Percentiles rank a stretch among this genome's conserved stretches.
Evolutionary conservation across 441 rosid genomes (phyloP).

Genomic region (Pelargonium myrrhifolium): DNA sequence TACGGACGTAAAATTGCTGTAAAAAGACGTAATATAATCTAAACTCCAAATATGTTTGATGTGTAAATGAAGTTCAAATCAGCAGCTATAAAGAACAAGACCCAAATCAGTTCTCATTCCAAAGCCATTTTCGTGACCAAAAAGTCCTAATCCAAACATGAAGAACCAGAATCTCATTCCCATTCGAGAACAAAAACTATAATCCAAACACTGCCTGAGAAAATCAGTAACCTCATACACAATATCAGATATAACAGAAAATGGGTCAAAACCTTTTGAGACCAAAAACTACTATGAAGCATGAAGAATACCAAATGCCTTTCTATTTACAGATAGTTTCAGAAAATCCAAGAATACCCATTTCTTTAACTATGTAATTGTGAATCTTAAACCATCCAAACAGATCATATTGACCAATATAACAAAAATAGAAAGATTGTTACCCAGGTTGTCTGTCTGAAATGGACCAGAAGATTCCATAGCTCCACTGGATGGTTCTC

Average conservation of each 20-base stretch:
- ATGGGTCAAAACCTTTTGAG: neutral
- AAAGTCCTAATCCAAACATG: too few species aligned
- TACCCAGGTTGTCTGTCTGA: slow-evolving; percentile 64
- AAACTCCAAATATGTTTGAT: neutral
- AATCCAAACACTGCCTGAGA: neutral
- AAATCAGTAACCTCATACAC: neutral
- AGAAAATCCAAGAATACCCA: slow-evolving; percentile 13
- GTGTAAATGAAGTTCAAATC: neutral
- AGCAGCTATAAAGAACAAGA: neutral
- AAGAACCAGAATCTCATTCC: too few species aligned
- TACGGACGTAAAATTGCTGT: too few species aligned
- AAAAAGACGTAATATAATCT: neutral
- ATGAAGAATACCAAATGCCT: too few species aligned
- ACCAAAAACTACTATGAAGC: neutral
- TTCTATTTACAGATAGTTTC: neutral
- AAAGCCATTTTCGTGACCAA: too few species aligned
- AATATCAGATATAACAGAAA: neutral
- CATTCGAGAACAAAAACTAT: too few species aligned
- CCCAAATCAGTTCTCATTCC: too few species aligned
- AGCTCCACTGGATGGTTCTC: slow-evolving; percentile 78
- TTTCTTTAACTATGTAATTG: neutral
- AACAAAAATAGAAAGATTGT: slow-evolving; percentile 5
- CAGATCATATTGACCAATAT: neutral
- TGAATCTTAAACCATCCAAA: neutral
- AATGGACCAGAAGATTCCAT: slow-evolving; percentile 76